A percentile compares a stretch with the other conserved stretches of the same genome.
Evolutionary conservation across 345 rosid genomes (phyloP).

Genomic region (Eucalyptus fibrosa): DNA sequence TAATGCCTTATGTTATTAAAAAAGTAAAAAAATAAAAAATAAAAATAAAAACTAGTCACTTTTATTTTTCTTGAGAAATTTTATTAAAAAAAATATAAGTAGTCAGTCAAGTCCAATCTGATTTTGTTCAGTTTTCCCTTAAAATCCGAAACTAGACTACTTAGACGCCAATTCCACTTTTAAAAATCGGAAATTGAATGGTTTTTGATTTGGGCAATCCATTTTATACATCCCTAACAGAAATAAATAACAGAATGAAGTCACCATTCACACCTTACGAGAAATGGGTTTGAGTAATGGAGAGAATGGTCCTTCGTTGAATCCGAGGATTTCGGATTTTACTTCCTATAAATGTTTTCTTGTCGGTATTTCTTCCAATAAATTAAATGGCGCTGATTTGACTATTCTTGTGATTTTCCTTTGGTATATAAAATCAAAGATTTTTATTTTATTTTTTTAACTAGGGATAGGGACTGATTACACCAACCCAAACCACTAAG

Average conservation of each 20-base stretch:
- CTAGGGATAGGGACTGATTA: neutral
- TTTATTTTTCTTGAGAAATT: too few relatives aligned
- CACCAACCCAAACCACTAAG: neutral
- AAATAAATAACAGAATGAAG: neutral
- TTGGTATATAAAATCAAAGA: neutral
- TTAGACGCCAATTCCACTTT: too few relatives aligned
- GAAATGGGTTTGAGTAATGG: neutral
- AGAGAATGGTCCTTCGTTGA: neutral
- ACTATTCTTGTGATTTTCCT: neutral
- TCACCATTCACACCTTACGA: neutral
- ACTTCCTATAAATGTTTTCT: too few relatives aligned
- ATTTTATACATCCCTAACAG: too few relatives aligned
- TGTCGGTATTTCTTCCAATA: neutral
- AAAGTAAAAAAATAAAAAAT: too few relatives aligned
- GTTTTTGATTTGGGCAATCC: rapidly evolving
- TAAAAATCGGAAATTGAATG: too few relatives aligned
- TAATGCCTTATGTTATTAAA: too few relatives aligned
- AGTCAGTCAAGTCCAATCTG: rapidly evolving
- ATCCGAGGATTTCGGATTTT: neutral
- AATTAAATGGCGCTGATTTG: neutral
- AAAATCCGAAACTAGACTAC: too few relatives aligned
- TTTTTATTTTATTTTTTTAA: neutral
- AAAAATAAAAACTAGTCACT: too few relatives aligned
- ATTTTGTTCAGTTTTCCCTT: too few relatives aligned
- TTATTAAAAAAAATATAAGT: too few relatives aligned